Conservation (phyloP, 2,329 filamentous ascomycete genomes). For the Calonectria pauciramosa region DNA sequence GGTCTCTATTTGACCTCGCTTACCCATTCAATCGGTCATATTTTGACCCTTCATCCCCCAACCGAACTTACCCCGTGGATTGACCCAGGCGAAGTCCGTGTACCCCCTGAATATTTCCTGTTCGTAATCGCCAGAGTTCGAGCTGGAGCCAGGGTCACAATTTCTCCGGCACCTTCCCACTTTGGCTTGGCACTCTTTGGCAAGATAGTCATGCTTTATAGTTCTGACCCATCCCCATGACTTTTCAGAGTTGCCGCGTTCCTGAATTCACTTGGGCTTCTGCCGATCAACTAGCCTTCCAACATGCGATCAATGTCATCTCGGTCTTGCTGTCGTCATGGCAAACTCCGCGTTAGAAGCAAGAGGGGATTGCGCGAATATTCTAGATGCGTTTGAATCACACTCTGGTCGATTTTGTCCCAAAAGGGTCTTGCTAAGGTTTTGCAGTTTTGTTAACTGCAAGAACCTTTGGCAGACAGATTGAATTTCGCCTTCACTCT, state of each 20-base stretch:
- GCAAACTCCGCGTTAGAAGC: too few species aligned
- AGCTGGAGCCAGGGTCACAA: not conserved
- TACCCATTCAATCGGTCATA: not conserved
- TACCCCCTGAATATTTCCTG: not conserved
- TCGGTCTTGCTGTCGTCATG: not conserved
- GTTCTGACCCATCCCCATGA: not conserved
- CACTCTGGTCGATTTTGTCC: not conserved
- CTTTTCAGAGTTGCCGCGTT: not conserved
- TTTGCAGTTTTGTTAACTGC: not conserved
- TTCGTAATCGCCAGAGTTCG: not conserved
- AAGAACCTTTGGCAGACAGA: not conserved
- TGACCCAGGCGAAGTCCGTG: constrained; percentile 4
- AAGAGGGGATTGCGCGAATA: not conserved
- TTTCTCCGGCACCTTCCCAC: constrained; percentile 10
- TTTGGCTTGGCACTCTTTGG: constrained; percentile 1
- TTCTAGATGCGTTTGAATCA: not conserved
- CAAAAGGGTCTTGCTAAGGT: not conserved
- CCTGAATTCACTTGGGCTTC: not conserved
- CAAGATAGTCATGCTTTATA: not conserved
- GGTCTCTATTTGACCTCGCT: not conserved
- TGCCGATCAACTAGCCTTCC: not conserved
- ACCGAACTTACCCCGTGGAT: not conserved
- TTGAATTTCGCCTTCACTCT: not conserved
- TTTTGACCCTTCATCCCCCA: not conserved
- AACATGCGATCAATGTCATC: not conserved